These are phyloP conservation scores for Paecilomyces sp. DNA, from an alignment of 2,329 filamentous ascomycete species.

Conservation along the genomic window DNA sequence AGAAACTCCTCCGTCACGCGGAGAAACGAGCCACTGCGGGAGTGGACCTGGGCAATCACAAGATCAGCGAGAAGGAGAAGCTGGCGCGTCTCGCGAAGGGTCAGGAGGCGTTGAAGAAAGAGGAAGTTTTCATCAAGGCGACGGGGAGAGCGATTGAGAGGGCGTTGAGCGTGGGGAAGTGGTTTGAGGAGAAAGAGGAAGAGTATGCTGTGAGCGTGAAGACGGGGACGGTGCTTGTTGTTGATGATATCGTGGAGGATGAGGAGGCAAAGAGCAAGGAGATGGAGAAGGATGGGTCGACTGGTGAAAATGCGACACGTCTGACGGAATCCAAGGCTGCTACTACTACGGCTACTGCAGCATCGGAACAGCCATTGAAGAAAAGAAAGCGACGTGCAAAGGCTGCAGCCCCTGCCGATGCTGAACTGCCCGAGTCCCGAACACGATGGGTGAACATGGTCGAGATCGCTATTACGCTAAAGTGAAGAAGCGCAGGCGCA, in stretches of 20 bases:
- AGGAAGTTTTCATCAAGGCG: constrained; percentile 52
- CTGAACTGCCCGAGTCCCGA: constrained; percentile 36
- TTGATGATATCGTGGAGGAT: constrained; percentile 52
- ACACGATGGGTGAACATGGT: constrained; percentile 42
- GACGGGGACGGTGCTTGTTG: constrained; percentile 50
- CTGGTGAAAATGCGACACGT: neutral
- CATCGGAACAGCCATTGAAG: constrained; percentile 15
- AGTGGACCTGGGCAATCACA: constrained; percentile 26
- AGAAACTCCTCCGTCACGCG: constrained; percentile 46
- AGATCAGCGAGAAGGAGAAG: constrained; percentile 22
- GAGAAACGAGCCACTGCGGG: constrained; percentile 45
- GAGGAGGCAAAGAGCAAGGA: constrained; percentile 20
- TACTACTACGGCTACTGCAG: neutral
- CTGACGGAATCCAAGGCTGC: neutral
- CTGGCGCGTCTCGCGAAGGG: constrained; percentile 23
- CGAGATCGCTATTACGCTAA: constrained; percentile 37
- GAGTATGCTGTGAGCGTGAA: constrained; percentile 45
- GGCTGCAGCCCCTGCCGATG: constrained; percentile 16
- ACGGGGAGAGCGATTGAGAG: constrained; percentile 54
- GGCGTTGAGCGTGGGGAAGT: constrained; percentile 48
- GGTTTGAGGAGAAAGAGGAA: constrained; percentile 48
- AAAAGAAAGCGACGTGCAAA: constrained; percentile 21
- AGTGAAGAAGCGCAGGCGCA: constrained; percentile 13
- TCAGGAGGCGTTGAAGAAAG: constrained; percentile 29
- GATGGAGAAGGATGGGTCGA: constrained; percentile 9